phyloP scores from a whole-genome alignment of 306 rosid species.

The Cicer judaicum region DNA sequence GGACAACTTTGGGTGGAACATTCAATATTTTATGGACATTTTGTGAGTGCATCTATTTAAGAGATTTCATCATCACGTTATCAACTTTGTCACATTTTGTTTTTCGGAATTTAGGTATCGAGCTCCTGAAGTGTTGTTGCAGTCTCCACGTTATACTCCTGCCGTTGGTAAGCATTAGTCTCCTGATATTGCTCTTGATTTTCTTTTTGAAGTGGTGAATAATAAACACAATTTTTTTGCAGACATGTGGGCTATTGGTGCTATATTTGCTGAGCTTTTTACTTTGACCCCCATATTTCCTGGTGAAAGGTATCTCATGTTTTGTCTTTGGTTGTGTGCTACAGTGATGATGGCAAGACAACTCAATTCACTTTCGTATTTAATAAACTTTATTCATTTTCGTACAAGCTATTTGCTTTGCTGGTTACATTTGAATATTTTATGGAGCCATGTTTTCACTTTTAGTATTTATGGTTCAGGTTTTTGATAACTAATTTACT shows the following conservation, averaged over 20 bases:
- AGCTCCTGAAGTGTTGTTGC: slow-evolving; percentile 90
- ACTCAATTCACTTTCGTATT: not conserved
- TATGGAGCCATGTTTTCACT: too few species aligned
- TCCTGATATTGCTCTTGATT: slow-evolving; percentile 32
- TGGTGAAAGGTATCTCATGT: slow-evolving; percentile 72
- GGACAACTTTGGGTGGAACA: not conserved
- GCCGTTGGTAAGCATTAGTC: slow-evolving; percentile 71
- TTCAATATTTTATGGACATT: slow-evolving; percentile 21
- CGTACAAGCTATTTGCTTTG: not conserved
- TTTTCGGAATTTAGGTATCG: slow-evolving; percentile 68
- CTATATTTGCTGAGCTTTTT: slow-evolving; percentile 87
- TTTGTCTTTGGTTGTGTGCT: slow-evolving; percentile 34
- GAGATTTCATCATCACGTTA: not conserved
- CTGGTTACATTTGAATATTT: slow-evolving; percentile 7
- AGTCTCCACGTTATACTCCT: slow-evolving; percentile 71
- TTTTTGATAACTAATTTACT: too few species aligned
- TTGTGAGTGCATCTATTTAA: not conserved
- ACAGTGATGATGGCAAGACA: slow-evolving; percentile 38
- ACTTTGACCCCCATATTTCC: slow-evolving; percentile 82
- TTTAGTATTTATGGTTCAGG: too few species aligned
- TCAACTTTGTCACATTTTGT: slow-evolving; percentile 23
- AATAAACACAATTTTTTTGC: slow-evolving; percentile 46
- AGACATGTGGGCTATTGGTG: slow-evolving; percentile 97
- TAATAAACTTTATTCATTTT: slow-evolving; percentile 4
- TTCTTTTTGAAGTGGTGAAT: slow-evolving; percentile 47